These are phyloP conservation scores for Heliamphora pulchella DNA, from an alignment of 179 eudicot genomes.

Conservation along the genomic window DNA sequence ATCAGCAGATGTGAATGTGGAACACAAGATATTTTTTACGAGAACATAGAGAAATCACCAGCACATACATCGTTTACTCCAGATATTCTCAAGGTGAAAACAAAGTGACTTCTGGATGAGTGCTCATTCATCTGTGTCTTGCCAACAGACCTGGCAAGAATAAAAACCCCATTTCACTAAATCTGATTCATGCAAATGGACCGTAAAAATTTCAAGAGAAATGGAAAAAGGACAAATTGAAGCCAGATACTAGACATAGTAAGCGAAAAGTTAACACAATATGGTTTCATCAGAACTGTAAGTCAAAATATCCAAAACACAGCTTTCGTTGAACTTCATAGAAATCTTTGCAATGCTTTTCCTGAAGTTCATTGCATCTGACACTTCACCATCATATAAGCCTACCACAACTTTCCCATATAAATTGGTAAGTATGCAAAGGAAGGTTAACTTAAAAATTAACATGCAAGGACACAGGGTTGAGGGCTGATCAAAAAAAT, in stretches of 20 bases:
- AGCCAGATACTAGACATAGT: background rate
- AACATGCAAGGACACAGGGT: background rate
- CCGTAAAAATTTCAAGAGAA: background rate
- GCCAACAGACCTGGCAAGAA: slow-evolving; percentile 54
- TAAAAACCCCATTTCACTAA: background rate
- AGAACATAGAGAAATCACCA: background rate
- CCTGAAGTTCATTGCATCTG: background rate
- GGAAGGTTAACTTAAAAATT: background rate
- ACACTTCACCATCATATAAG: background rate
- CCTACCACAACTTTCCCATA: background rate
- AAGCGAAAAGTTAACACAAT: background rate
- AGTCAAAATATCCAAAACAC: background rate
- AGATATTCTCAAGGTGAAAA: slow-evolving; percentile 62
- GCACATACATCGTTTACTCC: slow-evolving; percentile 62
- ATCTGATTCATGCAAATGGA: background rate
- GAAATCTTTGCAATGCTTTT: background rate
- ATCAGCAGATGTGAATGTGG: slow-evolving; percentile 13
- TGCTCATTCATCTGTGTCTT: slow-evolving; percentile 82
- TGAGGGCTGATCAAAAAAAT: too few species aligned
- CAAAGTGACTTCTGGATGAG: slow-evolving; percentile 82
- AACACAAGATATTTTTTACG: too few species aligned
- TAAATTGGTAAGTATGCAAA: background rate
- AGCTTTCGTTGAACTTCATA: background rate
- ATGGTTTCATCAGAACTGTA: background rate
- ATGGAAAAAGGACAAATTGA: background rate